Conservation (phyloP, 83 land plant species). For the Diphasiastrum complanatum region DNA sequence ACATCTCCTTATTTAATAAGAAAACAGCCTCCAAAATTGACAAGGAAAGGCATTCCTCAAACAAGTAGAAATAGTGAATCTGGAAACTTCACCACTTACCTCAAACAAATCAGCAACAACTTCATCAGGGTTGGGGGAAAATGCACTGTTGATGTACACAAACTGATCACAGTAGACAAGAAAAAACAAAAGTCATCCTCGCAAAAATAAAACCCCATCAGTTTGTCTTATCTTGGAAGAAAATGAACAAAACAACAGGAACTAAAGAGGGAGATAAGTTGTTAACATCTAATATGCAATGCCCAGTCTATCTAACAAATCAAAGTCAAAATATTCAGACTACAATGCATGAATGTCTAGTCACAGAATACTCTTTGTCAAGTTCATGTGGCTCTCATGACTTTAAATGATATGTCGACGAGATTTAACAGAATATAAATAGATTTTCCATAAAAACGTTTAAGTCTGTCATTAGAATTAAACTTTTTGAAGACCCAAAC, state of each 20-base stretch:
- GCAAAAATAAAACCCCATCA: background rate
- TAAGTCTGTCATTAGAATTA: too few relatives aligned
- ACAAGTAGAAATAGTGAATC: background rate
- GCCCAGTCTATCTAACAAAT: too few relatives aligned
- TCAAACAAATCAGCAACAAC: conserved; percentile 67
- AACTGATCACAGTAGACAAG: conserved; percentile 38
- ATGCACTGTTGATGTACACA: conserved; percentile 86
- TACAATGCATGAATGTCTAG: too few relatives aligned
- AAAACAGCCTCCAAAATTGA: background rate
- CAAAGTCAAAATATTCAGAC: too few relatives aligned
- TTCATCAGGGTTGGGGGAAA: conserved; percentile 90
- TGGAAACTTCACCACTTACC: conserved; percentile 34
- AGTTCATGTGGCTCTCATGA: too few relatives aligned
- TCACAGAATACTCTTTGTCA: too few relatives aligned
- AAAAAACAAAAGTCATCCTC: background rate
- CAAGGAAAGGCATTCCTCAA: background rate
- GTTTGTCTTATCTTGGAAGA: background rate
- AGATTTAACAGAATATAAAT: too few relatives aligned
- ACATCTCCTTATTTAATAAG: too few relatives aligned
- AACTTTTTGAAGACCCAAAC: too few relatives aligned
- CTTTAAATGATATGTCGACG: too few relatives aligned
- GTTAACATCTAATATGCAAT: background rate
- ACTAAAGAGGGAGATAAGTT: background rate
- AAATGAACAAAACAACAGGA: background rate
- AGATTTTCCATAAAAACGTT: too few relatives aligned